Evolutionary conservation across 164 flowering plant genomes (phyloP).

Genomic region (Nelumbo lutea): DNA sequence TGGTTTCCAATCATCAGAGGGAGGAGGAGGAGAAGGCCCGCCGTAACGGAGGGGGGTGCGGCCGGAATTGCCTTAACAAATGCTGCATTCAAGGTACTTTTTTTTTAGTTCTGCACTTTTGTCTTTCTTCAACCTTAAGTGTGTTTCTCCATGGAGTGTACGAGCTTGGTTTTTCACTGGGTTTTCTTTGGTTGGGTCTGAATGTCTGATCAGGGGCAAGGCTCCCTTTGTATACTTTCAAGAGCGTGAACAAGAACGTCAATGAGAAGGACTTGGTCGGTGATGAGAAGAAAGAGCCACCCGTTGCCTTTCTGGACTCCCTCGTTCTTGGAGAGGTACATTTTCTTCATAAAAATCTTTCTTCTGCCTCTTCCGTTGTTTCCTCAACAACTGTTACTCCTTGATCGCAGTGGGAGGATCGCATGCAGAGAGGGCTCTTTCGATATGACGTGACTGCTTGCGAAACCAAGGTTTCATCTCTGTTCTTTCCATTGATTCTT

Average conservation of each 20-base stretch:
- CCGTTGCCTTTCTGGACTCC: slow-evolving; percentile 24
- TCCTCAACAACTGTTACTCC: neutral
- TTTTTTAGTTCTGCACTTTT: neutral
- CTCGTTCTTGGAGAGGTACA: slow-evolving; percentile 29
- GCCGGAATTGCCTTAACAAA: slow-evolving; percentile 62
- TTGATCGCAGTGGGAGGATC: slow-evolving; percentile 64
- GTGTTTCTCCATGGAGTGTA: no score
- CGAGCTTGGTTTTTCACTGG: no score
- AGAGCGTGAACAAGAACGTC: slow-evolving; percentile 14
- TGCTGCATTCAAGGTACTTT: slow-evolving; percentile 59
- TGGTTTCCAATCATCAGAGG: slow-evolving; percentile 66
- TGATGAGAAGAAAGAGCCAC: slow-evolving; percentile 8
- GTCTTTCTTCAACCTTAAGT: no score
- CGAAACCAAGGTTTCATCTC: slow-evolving; percentile 48
- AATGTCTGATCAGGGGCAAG: slow-evolving; percentile 28
- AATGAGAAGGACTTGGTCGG: slow-evolving; percentile 3
- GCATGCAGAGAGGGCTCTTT: slow-evolving; percentile 62
- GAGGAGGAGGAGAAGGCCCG: slow-evolving; percentile 21
- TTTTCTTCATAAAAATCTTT: neutral
- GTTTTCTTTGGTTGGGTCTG: neutral
- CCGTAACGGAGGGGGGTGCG: slow-evolving; percentile 36
- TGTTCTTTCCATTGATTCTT: neutral
- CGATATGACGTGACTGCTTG: slow-evolving; percentile 80
- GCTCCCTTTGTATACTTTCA: slow-evolving; percentile 48
- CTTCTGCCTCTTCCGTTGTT: neutral